Evolutionary conservation across 2,329 filamentous ascomycete species (phyloP), one percentile per base, ranked within the genome.

Genomic region (Neofusicoccum umdonicola): DNA sequence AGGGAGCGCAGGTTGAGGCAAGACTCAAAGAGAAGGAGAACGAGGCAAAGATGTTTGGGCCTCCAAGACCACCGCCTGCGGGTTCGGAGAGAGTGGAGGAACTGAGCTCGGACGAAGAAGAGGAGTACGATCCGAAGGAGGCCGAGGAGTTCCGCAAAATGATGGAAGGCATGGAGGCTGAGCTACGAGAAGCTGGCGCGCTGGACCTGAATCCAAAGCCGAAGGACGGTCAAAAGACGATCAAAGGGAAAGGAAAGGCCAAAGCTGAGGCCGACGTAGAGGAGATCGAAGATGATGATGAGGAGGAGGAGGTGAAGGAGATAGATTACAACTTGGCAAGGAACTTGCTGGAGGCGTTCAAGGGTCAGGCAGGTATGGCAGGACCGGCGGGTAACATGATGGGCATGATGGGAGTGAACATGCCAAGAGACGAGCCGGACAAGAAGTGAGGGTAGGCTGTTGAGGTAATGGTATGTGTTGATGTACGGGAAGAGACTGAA

Each of bases 341-440:
- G 76, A 98, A 98, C 72, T 82, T 99, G 63, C 82, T 99, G 1
- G 92, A 97, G 76, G 94, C 92, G 71, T 93, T 99, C 78, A 96
- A 96, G 73, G 89, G 91, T 15, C 94, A 98, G 76, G 92, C 83
- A 17, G 95, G 95, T 12, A 86, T 90, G 81, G 84, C 92, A 37
- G 95, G 95, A 0, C 95, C 95, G 0, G 90, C 91, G 2, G 88
- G 93, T 0, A 98, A 97, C 74, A 81, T 99, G 66, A 84, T 99
- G 71, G 89, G 88, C 6, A 85, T 96, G 79, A 90, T 98, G 89
- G 93, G 93, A 0, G 82, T 97, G 68, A 84, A 86, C 45, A 81
- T 97, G 66, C 94, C 94, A 0, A 84, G 90, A 66, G 92, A 96
- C 71, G 92, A 94, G 66, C 51, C 62, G 3, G 62, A 47, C 31